phyloP scores from a whole-genome alignment of 306 rosid species.

The Lathyrus sativus region DNA sequence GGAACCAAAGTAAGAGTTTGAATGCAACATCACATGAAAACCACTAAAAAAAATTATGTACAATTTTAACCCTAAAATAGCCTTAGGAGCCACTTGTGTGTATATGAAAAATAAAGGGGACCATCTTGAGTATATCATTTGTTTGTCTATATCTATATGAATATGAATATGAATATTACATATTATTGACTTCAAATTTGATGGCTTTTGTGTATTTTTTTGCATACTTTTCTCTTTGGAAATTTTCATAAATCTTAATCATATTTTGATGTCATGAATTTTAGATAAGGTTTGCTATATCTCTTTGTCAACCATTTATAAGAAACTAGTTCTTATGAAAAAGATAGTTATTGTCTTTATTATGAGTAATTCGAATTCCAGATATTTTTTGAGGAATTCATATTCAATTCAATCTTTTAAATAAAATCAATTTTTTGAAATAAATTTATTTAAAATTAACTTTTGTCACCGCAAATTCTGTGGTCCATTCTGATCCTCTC shows the following conservation, averaged over 20 bases:
- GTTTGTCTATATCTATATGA: background rate
- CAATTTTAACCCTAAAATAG: slow-evolving; percentile 9
- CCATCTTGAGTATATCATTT: slow-evolving; percentile 5
- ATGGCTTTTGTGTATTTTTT: background rate
- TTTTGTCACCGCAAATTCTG: too few relatives aligned
- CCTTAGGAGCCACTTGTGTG: slow-evolving; percentile 7
- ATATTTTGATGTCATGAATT: slow-evolving; percentile 7
- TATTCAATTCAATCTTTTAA: too few relatives aligned
- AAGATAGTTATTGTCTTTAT: too few relatives aligned
- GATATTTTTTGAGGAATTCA: too few relatives aligned
- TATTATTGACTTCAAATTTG: slow-evolving; percentile 13
- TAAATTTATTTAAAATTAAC: too few relatives aligned
- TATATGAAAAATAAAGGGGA: background rate
- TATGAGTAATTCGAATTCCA: too few relatives aligned
- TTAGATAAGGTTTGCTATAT: background rate
- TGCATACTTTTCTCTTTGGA: background rate
- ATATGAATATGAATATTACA: background rate
- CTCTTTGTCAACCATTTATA: slow-evolving; percentile 5
- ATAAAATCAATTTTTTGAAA: too few relatives aligned
- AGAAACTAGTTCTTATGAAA: slow-evolving; percentile 5
- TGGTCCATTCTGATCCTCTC: too few relatives aligned
- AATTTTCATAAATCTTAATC: slow-evolving; percentile 8
- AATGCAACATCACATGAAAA: slow-evolving; percentile 4
- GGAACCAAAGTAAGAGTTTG: background rate
- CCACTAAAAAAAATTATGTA: slow-evolving; percentile 5